Conservation (phyloP, 768 basidiomycete species). For the Agaricus sinodeliciosus region DNA sequence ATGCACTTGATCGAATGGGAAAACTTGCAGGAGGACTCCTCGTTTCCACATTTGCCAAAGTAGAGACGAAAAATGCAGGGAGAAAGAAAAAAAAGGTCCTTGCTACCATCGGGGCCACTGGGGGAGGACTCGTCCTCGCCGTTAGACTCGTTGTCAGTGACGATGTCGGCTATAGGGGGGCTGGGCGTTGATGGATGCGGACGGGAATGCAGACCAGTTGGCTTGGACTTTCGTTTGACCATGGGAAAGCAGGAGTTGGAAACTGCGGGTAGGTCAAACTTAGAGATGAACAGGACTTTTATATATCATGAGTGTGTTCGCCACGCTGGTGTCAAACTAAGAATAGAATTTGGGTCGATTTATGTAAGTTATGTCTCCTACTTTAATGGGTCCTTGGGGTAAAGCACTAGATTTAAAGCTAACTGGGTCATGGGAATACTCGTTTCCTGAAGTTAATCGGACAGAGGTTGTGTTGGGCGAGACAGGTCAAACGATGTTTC, state of each 20-base stretch:
- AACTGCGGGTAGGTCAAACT: neutral
- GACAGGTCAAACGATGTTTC: no score
- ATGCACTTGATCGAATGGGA: conserved; percentile 5
- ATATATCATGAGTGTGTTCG: neutral
- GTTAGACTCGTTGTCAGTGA: neutral
- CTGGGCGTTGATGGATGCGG: neutral
- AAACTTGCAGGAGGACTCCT: conserved; percentile 1
- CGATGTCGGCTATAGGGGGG: neutral
- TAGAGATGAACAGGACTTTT: neutral
- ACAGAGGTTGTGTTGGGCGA: no score
- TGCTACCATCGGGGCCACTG: neutral
- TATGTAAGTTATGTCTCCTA: neutral
- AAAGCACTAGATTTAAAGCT: no score
- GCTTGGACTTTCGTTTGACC: neutral
- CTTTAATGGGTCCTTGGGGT: no score
- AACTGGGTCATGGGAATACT: no score
- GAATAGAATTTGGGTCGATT: neutral
- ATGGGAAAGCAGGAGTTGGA: neutral
- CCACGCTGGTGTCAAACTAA: neutral
- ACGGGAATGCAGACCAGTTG: neutral
- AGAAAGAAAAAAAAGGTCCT: neutral
- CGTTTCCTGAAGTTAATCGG: no score
- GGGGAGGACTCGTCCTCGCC: neutral
- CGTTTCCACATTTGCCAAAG: conserved; percentile 5
- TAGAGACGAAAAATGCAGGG: conserved; percentile 8